Percentiles rank a stretch among this genome's conserved stretches.
These are phyloP conservation scores for Candida taoyuanica DNA, from an alignment of 805 yeast genomes.

Conservation along the genomic window DNA sequence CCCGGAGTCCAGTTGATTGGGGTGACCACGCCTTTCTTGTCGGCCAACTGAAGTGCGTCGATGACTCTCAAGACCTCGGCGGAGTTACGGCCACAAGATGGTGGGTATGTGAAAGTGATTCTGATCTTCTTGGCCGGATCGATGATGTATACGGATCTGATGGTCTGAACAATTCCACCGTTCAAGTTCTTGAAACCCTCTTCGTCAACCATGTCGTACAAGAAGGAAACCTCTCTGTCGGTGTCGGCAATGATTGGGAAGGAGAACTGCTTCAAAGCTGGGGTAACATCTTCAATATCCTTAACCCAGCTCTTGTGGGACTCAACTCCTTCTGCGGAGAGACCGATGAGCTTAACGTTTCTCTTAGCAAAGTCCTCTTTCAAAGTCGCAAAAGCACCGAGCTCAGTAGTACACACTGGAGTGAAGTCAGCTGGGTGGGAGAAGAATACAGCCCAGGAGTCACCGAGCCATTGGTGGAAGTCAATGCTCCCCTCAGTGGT, in stretches of 20 bases:
- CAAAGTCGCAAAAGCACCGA: constrained; percentile 88
- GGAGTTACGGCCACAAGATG: constrained; percentile 92
- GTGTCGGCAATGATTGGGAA: constrained; percentile 93
- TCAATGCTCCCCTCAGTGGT: constrained; percentile 79
- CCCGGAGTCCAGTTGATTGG: constrained; percentile 91
- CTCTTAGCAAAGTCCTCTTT: constrained; percentile 86
- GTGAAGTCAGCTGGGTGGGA: constrained; percentile 97
- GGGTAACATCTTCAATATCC: constrained; percentile 82
- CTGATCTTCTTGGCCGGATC: constrained; percentile 89
- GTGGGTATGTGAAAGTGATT: constrained; percentile 83
- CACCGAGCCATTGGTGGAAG: constrained; percentile 83
- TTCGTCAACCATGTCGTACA: constrained; percentile 86
- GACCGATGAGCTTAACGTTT: constrained; percentile 82
- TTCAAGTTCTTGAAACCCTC: constrained; percentile 71
- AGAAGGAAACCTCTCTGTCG: constrained; percentile 76
- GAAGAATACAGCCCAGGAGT: constrained; percentile 83
- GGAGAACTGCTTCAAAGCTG: constrained; percentile 60
- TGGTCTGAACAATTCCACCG: constrained; percentile 76
- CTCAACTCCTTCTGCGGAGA: constrained; percentile 80
- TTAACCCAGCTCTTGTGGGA: constrained; percentile 82
- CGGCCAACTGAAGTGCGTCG: constrained; percentile 84
- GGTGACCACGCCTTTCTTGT: constrained; percentile 77
- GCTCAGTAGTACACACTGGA: constrained; percentile 94
- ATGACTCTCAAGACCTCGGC: constrained; percentile 87
- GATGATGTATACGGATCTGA: constrained; percentile 87